Conservation (phyloP, 257 asterid species). For the Salvia hispanica region DNA sequence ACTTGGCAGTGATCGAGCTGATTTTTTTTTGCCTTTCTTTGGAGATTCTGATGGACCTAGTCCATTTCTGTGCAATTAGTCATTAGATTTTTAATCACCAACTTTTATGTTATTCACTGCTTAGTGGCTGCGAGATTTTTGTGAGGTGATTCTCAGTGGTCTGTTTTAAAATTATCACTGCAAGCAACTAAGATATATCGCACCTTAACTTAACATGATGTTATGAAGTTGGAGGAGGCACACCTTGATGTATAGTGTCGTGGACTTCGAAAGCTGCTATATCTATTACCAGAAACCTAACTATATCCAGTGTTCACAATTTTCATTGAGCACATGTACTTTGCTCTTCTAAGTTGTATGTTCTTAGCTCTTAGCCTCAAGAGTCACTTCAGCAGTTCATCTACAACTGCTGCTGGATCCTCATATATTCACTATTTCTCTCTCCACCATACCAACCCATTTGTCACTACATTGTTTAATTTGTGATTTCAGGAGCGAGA, state of each 20-base stretch:
- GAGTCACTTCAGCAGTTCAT: neutral
- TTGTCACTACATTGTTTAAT: neutral
- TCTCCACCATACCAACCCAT: neutral
- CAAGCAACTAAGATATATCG: neutral
- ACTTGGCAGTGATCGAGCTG: neutral
- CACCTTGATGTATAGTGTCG: neutral
- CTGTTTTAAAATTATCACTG: neutral
- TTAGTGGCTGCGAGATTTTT: neutral
- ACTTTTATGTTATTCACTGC: neutral
- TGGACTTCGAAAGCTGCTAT: too few relatives aligned
- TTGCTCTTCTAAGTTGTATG: neutral
- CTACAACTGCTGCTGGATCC: neutral
- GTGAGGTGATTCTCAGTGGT: neutral
- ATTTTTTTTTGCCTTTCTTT: neutral
- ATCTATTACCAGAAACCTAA: too few relatives aligned
- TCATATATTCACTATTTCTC: neutral
- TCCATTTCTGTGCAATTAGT: neutral
- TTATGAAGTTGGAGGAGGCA: neutral
- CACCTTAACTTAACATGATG: neutral
- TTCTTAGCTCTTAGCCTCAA: neutral
- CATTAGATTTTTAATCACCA: neutral
- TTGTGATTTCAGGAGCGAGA: constrained; percentile 70
- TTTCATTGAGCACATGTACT: neutral
- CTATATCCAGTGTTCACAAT: neutral
- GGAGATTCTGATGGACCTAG: neutral